Base-by-base conservation (phyloP, 228 moss, liverwort and hornwort species). In the Sphagnum magellanicum region DNA sequence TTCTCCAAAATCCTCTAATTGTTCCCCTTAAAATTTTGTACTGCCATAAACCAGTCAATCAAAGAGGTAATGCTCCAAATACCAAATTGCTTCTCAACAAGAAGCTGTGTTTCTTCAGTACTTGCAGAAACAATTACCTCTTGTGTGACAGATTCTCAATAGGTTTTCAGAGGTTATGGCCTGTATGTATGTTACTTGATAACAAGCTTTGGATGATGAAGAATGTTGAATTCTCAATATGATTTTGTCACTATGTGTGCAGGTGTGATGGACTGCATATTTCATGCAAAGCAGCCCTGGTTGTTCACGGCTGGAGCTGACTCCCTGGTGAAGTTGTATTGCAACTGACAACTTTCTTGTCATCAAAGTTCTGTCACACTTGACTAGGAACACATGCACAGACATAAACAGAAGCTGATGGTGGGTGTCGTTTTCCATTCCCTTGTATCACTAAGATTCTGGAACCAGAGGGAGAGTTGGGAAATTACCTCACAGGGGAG, bases 271-370 rank as follows among this genome's bases (percentile, higher is more conserved):
- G 91, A 90, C 70, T 93, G 93, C 69, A 59, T 77, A 52, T 97
- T 97, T 68, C 97, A 97, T 82, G 91, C 97, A 0, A 91, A 71
- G 72, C 88, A 97, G 72, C 93, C 97, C 16, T 98, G 97, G 97
- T 70, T 98, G 57, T 93, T 98, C 72, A 91, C 97, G 55, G 87
- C 93, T 75, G 97, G 97, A 74, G 88, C 88, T 50, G 97, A 98
- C 76, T 84, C 80, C 66, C 53, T 87, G 62, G 87, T 87, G 68
- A 87, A 78, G 63, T 72, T 87, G 58, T 87, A 83, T 17, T 83
- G 83, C 80, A 87, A 87, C 66, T 83, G 70, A 68, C 58, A 17
- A 46, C 16, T 64, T 17, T 8, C 6, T 65, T 65, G 32, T 32
- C 32, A 32, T 32, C 32, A 32, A 32, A 32, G 32, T 2, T 32